Conservation (phyloP, 345 rosid species). For the Boechera divaricarpa region DNA sequence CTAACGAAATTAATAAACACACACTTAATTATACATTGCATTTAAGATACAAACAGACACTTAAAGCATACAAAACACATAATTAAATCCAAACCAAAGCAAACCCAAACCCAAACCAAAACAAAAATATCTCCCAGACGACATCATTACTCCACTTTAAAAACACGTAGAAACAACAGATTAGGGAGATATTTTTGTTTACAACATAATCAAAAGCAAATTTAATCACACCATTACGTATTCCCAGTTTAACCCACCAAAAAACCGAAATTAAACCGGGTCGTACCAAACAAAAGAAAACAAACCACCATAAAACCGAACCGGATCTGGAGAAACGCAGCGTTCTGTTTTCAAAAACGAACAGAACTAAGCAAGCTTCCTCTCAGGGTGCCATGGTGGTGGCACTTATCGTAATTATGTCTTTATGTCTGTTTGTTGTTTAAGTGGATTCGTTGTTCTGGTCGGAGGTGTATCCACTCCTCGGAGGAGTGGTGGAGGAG, state of each 20-base stretch:
- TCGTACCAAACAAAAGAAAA: conserved; percentile 12
- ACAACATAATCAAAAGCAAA: conserved; percentile 16
- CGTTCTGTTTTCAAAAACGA: conserved; percentile 44
- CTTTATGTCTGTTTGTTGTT: conserved; percentile 6
- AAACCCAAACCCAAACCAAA: conserved; percentile 10
- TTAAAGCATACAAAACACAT: conserved; percentile 1
- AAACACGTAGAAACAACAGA: conserved; percentile 49
- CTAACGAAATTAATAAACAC: background rate
- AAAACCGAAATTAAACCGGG: conserved; percentile 37
- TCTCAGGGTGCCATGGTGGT: conserved; percentile 7
- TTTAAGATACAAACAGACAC: background rate
- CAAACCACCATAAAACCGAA: conserved; percentile 30
- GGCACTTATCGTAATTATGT: conserved; percentile 30
- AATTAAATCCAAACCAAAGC: background rate
- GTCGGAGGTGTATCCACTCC: conserved; percentile 41
- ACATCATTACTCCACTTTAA: conserved; percentile 44
- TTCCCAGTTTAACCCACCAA: conserved; percentile 33
- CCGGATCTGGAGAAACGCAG: conserved; percentile 28
- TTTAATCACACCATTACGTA: conserved; percentile 24
- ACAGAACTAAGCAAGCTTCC: conserved; percentile 38
- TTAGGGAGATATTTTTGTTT: conserved; percentile 40
- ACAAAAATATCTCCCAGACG: conserved; percentile 31
- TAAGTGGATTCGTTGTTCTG: conserved; percentile 27
- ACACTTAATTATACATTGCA: conserved; percentile 24
- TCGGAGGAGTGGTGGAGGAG: conserved; percentile 36